These are phyloP conservation scores for Rugiboletus extremiorientalis DNA, from an alignment of 1,284 basidiomycete genomes.

Conservation along the genomic window DNA sequence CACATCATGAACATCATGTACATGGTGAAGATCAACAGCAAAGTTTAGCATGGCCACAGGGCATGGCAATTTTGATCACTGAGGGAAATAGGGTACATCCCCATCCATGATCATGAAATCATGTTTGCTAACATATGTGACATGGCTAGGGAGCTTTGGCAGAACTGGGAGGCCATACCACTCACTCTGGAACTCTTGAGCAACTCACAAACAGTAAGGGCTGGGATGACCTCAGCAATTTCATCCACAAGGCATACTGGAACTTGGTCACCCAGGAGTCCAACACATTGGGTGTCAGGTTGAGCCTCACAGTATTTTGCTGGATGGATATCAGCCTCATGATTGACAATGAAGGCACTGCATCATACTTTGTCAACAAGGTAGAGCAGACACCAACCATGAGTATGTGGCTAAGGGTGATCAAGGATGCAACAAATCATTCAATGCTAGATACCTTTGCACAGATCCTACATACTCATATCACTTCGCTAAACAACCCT, in stretches of 20 bases:
- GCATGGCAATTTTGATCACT: background rate
- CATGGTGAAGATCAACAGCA: background rate
- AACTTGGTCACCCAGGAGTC: background rate
- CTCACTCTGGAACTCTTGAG: background rate
- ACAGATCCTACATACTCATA: background rate
- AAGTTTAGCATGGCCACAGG: background rate
- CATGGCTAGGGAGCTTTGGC: background rate
- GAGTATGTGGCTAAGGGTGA: background rate
- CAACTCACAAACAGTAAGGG: background rate
- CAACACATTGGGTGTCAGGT: background rate
- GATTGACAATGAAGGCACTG: background rate
- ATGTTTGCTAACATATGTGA: background rate
- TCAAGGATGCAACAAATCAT: background rate
- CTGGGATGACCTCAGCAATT: background rate
- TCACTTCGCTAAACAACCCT: too few relatives aligned
- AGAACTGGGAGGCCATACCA: background rate
- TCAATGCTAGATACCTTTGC: background rate
- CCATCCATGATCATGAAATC: too few relatives aligned
- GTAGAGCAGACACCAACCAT: background rate
- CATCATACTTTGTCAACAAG: background rate
- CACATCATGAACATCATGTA: background rate
- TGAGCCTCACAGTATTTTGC: background rate
- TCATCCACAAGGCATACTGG: background rate
- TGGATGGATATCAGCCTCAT: background rate
- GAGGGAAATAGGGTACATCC: background rate